These are phyloP conservation scores for Malassezia sympodialis DNA, from an alignment of 1,284 basidiomycete species.

Conservation along the genomic window DNA sequence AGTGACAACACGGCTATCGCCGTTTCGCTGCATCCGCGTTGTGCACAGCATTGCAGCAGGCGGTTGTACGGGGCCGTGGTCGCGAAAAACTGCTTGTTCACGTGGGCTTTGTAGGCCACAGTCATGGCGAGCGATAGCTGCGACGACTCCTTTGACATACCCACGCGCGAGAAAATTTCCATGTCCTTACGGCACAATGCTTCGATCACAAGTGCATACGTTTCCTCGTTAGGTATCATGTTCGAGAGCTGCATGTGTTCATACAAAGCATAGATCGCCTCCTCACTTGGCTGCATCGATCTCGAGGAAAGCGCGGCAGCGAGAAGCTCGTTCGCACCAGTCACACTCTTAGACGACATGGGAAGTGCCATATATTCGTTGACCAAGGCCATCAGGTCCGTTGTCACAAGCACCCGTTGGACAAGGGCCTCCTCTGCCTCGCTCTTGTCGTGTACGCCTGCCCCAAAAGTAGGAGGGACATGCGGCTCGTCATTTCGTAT, in stretches of 20 bases:
- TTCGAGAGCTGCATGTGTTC: constrained; percentile 20
- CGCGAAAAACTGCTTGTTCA: constrained; percentile 45
- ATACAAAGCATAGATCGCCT: neutral
- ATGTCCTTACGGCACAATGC: constrained; percentile 64
- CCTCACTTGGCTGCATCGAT: neutral
- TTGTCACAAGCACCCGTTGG: neutral
- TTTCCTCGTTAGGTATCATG: constrained; percentile 13
- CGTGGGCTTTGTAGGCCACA: constrained; percentile 49
- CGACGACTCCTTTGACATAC: constrained; percentile 21
- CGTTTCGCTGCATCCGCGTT: constrained; percentile 56
- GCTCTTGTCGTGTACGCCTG: neutral
- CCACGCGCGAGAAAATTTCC: constrained; percentile 56
- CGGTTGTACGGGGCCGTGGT: constrained; percentile 52
- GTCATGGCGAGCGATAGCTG: constrained; percentile 55
- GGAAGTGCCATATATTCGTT: neutral
- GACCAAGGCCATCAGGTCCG: neutral
- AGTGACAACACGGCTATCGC: constrained; percentile 63
- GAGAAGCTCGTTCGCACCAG: neutral
- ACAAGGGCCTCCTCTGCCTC: neutral
- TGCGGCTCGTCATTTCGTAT: neutral
- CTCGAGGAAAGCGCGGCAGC: neutral
- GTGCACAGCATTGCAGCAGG: constrained; percentile 61
- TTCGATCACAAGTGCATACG: constrained; percentile 53
- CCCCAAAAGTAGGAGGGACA: neutral
- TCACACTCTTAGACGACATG: neutral